Percentiles rank a stretch among this genome's conserved stretches.
Evolutionary conservation across 2,329 filamentous ascomycete genomes (phyloP).

Genomic region (Neonectria magnoliae): DNA sequence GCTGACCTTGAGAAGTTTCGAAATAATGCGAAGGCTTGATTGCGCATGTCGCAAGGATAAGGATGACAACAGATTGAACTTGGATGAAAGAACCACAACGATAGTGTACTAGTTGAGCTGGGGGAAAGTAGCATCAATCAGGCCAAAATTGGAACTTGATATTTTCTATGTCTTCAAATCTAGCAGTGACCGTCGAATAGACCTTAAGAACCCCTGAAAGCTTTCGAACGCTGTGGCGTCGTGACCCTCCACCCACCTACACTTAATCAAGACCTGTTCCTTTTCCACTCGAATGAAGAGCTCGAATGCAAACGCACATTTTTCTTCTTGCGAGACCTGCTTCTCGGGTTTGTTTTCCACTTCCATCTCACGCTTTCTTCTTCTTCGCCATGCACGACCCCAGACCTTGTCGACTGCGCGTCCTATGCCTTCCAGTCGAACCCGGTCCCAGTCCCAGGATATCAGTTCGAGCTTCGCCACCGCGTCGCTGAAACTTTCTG

Average conservation of each 20-base stretch:
- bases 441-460: slow-evolving; percentile 71
- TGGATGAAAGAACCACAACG: not conserved
- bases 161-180: not conserved
- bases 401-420: slow-evolving; percentile 78
- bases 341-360: slow-evolving; percentile 41
- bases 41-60: no score
- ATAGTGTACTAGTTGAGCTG: not conserved
- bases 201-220: slow-evolving; percentile 81
- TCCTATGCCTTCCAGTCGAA: slow-evolving; percentile 66
- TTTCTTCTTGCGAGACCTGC: slow-evolving; percentile 29
- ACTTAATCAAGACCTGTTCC: slow-evolving; percentile 56
- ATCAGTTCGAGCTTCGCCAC: slow-evolving; percentile 66
- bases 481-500: slow-evolving; percentile 52
- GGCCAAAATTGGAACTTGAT: not conserved
- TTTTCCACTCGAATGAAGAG: slow-evolving; percentile 58
- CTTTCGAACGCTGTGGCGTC: slow-evolving; percentile 84
- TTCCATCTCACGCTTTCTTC: slow-evolving; percentile 63
- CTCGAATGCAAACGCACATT: slow-evolving; percentile 67
- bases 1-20: slow-evolving; percentile 46
- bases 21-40: slow-evolving; percentile 25
- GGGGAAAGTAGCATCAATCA: not conserved
- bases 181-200: slow-evolving; percentile 38
- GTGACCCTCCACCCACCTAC: slow-evolving; percentile 76
- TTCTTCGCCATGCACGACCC: slow-evolving; percentile 77
- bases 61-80: not conserved